phyloP scores from a whole-genome alignment of 1,139 yeast genomes.

The Sporopachydermia cereana region DNA sequence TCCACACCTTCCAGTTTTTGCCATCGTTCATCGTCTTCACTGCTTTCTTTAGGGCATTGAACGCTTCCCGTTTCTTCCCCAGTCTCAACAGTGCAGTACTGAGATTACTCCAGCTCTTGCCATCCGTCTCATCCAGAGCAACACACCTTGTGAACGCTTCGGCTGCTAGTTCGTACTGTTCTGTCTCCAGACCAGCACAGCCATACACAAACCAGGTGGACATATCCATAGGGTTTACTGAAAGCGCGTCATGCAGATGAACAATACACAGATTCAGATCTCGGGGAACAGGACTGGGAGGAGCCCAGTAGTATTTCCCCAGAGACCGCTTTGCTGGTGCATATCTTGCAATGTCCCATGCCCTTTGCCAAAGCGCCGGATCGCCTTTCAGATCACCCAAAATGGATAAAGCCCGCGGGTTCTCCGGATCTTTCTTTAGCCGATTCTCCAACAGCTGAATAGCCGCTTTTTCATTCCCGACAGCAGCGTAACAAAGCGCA shows the following conservation, averaged over 20 bases:
- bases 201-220: slow-evolving; percentile 93
- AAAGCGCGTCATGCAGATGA: slow-evolving; percentile 66
- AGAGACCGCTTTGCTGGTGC: slow-evolving; percentile 80
- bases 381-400: slow-evolving; percentile 79
- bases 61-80: slow-evolving; percentile 64
- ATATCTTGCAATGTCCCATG: slow-evolving; percentile 81
- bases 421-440: slow-evolving; percentile 47
- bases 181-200: slow-evolving; percentile 71
- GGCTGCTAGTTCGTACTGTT: slow-evolving; percentile 67
- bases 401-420: slow-evolving; percentile 76
- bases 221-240: slow-evolving; percentile 62
- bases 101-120: slow-evolving; percentile 90
- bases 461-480: slow-evolving; percentile 65
- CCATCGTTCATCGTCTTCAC: slow-evolving; percentile 54
- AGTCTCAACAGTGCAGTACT: slow-evolving; percentile 65
- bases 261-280: slow-evolving; percentile 45
- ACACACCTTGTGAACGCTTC: slow-evolving; percentile 93
- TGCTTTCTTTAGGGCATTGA: slow-evolving; percentile 73
- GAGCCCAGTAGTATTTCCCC: slow-evolving; percentile 58
- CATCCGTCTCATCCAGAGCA: slow-evolving; percentile 68
- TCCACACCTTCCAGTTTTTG: slow-evolving; percentile 84
- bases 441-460: slow-evolving; percentile 44
- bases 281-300: slow-evolving; percentile 49
- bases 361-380: slow-evolving; percentile 66
- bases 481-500: slow-evolving; percentile 84